Evolutionary conservation across 2,329 filamentous ascomycete genomes (phyloP), one percentile per base, ranked within the genome.

Genomic region (Talaromyces albobiverticillius): DNA sequence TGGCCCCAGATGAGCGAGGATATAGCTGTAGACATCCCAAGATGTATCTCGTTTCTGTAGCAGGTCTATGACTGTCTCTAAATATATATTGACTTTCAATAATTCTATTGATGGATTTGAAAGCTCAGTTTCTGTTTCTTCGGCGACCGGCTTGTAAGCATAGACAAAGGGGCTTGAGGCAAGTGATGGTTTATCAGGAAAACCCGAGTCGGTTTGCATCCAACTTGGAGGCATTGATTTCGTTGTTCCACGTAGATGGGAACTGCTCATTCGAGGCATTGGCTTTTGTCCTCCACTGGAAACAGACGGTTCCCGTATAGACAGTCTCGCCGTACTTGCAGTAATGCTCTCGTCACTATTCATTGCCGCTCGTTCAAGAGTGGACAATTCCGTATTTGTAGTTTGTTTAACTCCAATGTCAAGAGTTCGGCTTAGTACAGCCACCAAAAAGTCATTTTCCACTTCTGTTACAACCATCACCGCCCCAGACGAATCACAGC

Each of bases 1-100:
- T 25, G 89, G 87, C 1, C 90, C 89, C 9, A 96, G 76, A 68
- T 96, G 89, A 5, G 90, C 88, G 26, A 99, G 77, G 16, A 93
- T 82, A 67, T 93, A 96, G 70, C 90, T 93, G 76, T 95, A 96
- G 1, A 95, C 78, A 67, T 97, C 91, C 92, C 93, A 97, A 58
- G 94, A 87, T 46, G 84, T 82, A 38, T 87, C 88, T 53, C 85
- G 81, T 42, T 53, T 56, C 60, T 88, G 84, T 41, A 95, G 74
- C n/a, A 94, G 75, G n/a, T 79, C 79, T 23, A 90, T 82, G 34
- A 95, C 78, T 10, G 85, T 80, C 59, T 92, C 88, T n/a, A 95
- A 78, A 88, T 90, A 96, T 38, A 79, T 71, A 13, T 80, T 78
- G 45, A 87, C 79, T 51, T 84, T 80, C 51, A 90, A 73, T 14